Base-by-base conservation (phyloP, 805 yeast genomes). In the Starmerella roubikii region DNA sequence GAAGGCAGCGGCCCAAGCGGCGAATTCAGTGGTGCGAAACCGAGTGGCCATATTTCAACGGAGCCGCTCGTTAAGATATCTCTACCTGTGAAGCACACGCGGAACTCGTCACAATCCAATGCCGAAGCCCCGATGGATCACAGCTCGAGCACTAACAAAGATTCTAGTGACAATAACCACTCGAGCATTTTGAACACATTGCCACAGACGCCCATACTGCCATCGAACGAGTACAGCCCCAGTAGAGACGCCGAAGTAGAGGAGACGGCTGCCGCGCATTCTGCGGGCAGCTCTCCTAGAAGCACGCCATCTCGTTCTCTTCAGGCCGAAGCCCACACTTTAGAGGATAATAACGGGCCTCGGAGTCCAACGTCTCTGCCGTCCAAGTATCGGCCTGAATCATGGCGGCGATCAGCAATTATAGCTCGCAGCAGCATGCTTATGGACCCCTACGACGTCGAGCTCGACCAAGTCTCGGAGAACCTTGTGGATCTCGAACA, bases 401-500 rank as follows among this genome's bases (percentile, higher is more conserved):
- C 48, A 28, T 41, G 51, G 51, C 28, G 52, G 10, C 27, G 39
- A 4, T 41, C 47, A 11, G 51, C 47, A 4, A 25, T 39, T 4
- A 25, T 47, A 3, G 27, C 39, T 16, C 41, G 46, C 1, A 26
- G 19, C 7, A 25, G 37, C n/a, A 23, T 23, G n/a, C 11, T 29
- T 5, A 24, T 30, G 5, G 33, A 30, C 15, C 33, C 33, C 11
- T 19, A 20, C 12, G 24, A 30, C 10, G 22, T 19, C 16, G 30
- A 25, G 7, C 6, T 6, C 4, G 36, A 33, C 16, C 11, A 9
- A 20, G 7, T 28, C 23, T 28, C 29, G 2, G n/a, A 17, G 13
- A 43, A 48, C 18, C 44, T 55, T n/a, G 55, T 54, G 6, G 54
- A 47, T n/a, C 56, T 54, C 6, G 34, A 52, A 22, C 53, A 50